Evolutionary conservation across 257 asterid genomes (phyloP), one percentile per base, ranked within the genome.

Genomic region (Ilex aquifolium): DNA sequence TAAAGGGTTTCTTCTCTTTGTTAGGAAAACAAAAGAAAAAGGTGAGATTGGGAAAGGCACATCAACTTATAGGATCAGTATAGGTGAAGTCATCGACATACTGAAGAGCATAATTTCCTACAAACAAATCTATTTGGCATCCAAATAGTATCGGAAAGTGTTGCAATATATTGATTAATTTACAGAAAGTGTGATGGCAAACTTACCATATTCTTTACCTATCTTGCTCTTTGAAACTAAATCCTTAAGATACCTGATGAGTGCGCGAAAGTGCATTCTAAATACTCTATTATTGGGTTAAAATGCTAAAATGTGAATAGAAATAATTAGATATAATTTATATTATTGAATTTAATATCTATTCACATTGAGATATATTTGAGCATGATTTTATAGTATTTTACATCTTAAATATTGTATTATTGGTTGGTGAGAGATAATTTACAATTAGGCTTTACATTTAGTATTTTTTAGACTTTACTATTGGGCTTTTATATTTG

Each of bases 21-120:
- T 16, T 2, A 15, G 57, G 30, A 53, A 53, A 53, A 53, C 31
- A 53, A 4, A 14, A 53, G 13, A 46, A 46, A 2, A 36, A 36
- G 5, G 42, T 4, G 8, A 46, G 44, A 57, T 21, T 50, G 52
- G n/a, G n/a, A 1, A 59, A 60, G 60, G 60, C 65, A 64, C 55
- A 56, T 54, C 63, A 21, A 79, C 95, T 85, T 74, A 92, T 97
- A 50, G 96, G 99, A 80, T 93, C 99, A 0, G 95, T 78, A 76
- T 93, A 93, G 67, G 82, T 81, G 80, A 83, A 93, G 77, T 93
- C 99, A 68, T 93, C 99, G 1, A 97, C 97, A 69, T 89, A 87
- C 60, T 83, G 77, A 65, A 93, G 97, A 59, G 65, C 68, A 74
- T 93, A 87, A 75, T 70, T 82, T 72, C 95, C 98, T 88, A 80